These are phyloP conservation scores for Aspergillus calidoustus DNA, from an alignment of 2,329 filamentous ascomycete species.

Conservation along the genomic window DNA sequence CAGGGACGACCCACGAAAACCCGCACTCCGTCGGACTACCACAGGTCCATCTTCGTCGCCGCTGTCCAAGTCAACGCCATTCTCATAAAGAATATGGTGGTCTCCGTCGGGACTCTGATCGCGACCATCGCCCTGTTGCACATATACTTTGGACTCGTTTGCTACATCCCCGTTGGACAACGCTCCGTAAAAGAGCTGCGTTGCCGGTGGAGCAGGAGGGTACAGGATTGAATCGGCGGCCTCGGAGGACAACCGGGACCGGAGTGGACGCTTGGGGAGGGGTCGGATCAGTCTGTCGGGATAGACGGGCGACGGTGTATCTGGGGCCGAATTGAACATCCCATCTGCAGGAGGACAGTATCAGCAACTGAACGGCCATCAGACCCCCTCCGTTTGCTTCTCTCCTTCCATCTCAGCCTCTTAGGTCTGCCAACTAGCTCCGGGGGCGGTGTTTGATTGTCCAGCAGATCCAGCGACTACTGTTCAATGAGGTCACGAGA, in stretches of 20 bases:
- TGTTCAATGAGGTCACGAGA: constrained; percentile 25
- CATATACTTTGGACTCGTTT: constrained; percentile 51
- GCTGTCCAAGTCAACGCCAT: constrained; percentile 61
- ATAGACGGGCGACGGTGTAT: constrained; percentile 79
- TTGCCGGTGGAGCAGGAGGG: constrained; percentile 71
- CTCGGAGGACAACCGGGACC: constrained; percentile 84
- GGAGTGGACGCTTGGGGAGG: constrained; percentile 83
- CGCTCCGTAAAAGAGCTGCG: constrained; percentile 77
- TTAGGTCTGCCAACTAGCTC: constrained; percentile 19
- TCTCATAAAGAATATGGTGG: constrained; percentile 56
- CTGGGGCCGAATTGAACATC: constrained; percentile 58
- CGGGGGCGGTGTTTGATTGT: constrained; percentile 6
- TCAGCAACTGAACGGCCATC: constrained; percentile 42
- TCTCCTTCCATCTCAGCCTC: constrained; percentile 5
- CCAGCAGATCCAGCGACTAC: constrained; percentile 21
- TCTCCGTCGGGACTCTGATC: constrained; percentile 45
- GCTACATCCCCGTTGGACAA: constrained; percentile 61
- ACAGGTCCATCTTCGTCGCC: constrained; percentile 63
- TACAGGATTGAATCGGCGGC: constrained; percentile 81
- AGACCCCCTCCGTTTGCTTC: constrained; percentile 23
- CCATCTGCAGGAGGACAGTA: constrained; percentile 48
- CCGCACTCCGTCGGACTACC: constrained; percentile 48
- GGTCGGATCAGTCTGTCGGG: constrained; percentile 92
- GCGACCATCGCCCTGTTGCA: constrained; percentile 50
- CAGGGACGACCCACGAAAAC: constrained; percentile 43